These are phyloP conservation scores for Cadophora gregata DNA, from an alignment of 2,329 filamentous ascomycete species.

Conservation along the genomic window DNA sequence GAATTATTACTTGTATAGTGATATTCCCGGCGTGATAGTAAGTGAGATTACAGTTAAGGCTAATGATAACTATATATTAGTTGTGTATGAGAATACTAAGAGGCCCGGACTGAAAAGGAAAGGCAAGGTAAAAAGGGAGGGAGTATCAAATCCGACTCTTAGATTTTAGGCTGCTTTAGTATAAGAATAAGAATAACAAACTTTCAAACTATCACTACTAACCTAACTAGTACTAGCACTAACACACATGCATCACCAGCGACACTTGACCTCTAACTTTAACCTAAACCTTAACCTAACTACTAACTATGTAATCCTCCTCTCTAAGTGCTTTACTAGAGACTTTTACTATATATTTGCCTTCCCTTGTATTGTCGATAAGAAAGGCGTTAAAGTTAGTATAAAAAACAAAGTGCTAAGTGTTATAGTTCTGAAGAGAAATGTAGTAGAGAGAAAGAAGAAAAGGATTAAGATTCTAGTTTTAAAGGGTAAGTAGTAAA, in stretches of 20 bases:
- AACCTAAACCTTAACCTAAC: neutral
- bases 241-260: neutral
- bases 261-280: neutral
- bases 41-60: slow-evolving; percentile 29
- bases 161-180: too few relatives aligned
- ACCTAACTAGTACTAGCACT: neutral
- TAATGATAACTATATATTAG: slow-evolving; percentile 27
- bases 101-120: slow-evolving; percentile 3
- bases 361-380: slow-evolving; percentile 17
- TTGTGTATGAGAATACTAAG: slow-evolving; percentile 24
- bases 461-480: slow-evolving; percentile 18
- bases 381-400: slow-evolving; percentile 23
- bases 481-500: slow-evolving; percentile 17
- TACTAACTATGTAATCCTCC: slow-evolving; percentile 8
- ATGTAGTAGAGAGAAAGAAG: neutral
- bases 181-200: neutral
- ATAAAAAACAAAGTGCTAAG: slow-evolving; percentile 27
- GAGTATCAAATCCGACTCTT: too few relatives aligned
- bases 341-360: slow-evolving; percentile 28
- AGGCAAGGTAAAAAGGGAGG: neutral
- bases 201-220: neutral
- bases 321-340: slow-evolving; percentile 22
- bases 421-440: slow-evolving; percentile 26
- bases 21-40: slow-evolving; percentile 29
- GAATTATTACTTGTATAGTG: slow-evolving; percentile 29